Evolutionary conservation across 2,329 filamentous ascomycete genomes (phyloP), one percentile per base, ranked within the genome.

Genomic region (Botrytis tulipae): DNA sequence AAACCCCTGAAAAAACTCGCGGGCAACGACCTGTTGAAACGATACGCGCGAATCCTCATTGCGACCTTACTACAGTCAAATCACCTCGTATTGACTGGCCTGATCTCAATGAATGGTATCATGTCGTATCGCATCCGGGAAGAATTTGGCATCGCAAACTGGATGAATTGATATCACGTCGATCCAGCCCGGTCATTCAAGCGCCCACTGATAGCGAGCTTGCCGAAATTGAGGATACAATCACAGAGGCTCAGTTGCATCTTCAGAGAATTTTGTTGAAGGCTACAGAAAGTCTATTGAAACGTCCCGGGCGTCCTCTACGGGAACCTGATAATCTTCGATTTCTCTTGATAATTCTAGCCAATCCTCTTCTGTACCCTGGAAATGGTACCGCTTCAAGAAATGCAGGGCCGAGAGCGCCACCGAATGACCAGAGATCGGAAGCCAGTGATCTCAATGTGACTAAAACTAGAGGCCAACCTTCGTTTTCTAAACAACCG

Each of bases 81-180:
- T 91, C 88, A 9, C 91, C 92, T 16, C 88, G 90, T 46, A 90
- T 97, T 61, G 90, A 95, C 77, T 97, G 94, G 93, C 81, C 84
- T 5, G 88, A 91, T 72, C 82, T 94, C 22, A 84, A 86, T 63
- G 87, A 89, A 71, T 97, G 94, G 92, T 97, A 97, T 80, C 84
- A 86, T n/a, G 77, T 87, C 10, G 84, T 95, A 20, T 84, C 92
- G 72, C 89, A 91, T 75, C 88, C 90, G n/a, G 93, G 90, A 0
- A 85, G 87, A 75, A 83, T 84, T 18, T 97, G 93, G 93, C 84
- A 84, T 68, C 83, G 85, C 25, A 83, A 89, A 51, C 89, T 92
- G 78, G 85, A 88, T 32, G 85, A 86, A 32, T 80, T 91, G 73
- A 82, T 83, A 63, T 80, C 83, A 63, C 66, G 66, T n/a, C 42